phyloP scores from a whole-genome alignment of 2,329 filamentous ascomycete genomes.

The Alternaria sp. region DNA sequence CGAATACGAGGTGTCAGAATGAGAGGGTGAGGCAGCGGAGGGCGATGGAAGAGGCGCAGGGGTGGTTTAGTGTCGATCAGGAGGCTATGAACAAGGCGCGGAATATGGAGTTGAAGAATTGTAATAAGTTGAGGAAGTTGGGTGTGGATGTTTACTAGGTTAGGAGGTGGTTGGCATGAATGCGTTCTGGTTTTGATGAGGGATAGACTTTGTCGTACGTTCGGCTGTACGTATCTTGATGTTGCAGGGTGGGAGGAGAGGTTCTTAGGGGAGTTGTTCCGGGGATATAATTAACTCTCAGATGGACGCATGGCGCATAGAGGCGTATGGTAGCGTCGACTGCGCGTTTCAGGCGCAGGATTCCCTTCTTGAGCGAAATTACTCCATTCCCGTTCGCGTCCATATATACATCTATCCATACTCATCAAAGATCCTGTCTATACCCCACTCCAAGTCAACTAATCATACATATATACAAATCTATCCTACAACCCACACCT shows the following conservation, averaged over 20 bases:
- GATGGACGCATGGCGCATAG: constrained; percentile 12
- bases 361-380: neutral
- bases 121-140: constrained; percentile 61
- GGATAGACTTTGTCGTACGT: neutral
- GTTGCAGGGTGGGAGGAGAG: neutral
- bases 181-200: neutral
- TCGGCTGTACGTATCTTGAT: neutral
- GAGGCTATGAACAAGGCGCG: constrained; percentile 78
- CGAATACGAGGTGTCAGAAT: constrained; percentile 75
- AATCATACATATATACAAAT: neutral
- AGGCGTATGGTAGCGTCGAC: constrained; percentile 2
- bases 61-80: constrained; percentile 84
- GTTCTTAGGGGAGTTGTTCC: neutral
- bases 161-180: neutral
- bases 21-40: constrained; percentile 71
- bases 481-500: too few species aligned
- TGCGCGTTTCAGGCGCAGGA: neutral
- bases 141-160: constrained; percentile 20
- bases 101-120: constrained; percentile 65
- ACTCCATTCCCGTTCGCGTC: neutral
- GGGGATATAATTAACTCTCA: neutral
- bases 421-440: neutral
- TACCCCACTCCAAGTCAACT: neutral
- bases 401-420: neutral
- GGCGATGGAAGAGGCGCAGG: constrained; percentile 77